Evolutionary conservation across 768 basidiomycete species (phyloP).

Genomic region (Lactarius quietus): DNA sequence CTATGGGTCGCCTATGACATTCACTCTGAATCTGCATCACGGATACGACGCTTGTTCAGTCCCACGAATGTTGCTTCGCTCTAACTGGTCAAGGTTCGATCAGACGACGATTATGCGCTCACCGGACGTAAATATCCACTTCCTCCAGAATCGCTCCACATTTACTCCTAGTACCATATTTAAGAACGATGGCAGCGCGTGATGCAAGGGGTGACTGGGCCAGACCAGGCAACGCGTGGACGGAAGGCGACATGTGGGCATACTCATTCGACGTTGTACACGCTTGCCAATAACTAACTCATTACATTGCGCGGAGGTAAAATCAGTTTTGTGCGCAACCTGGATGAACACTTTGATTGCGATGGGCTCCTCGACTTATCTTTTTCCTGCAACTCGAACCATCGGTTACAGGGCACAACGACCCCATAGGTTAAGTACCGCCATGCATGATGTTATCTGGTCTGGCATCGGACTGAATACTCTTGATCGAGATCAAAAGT

Average conservation of each 20-base stretch:
- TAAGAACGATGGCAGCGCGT: conserved; percentile 75
- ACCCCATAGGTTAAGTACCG: conserved; percentile 62
- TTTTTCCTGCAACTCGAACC: background rate
- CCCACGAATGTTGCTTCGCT: too few relatives aligned
- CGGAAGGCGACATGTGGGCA: conserved; percentile 76
- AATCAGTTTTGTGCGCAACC: conserved; percentile 55
- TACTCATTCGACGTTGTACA: conserved; percentile 80
- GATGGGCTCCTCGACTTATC: conserved; percentile 35
- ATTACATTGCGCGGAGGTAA: conserved; percentile 65
- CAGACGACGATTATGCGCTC: too few relatives aligned
- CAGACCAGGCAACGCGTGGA: conserved; percentile 68
- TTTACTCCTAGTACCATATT: conserved; percentile 59
- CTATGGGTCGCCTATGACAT: too few relatives aligned
- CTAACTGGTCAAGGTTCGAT: too few relatives aligned
- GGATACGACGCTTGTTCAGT: too few relatives aligned
- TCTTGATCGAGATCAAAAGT: conserved; percentile 43
- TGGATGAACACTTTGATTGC: conserved; percentile 55
- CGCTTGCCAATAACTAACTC: conserved; percentile 55
- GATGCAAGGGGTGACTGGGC: conserved; percentile 69
- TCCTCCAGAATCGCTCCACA: conserved; percentile 55
- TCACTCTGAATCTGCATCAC: too few relatives aligned
- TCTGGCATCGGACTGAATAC: background rate
- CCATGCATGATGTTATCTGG: background rate
- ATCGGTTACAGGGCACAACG: conserved; percentile 58
- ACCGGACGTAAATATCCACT: conserved; percentile 44